A percentile compares a stretch with the other conserved stretches of the same genome.
Evolutionary conservation across 2,329 filamentous ascomycete species (phyloP).

Genomic region (Knufia petricola): DNA sequence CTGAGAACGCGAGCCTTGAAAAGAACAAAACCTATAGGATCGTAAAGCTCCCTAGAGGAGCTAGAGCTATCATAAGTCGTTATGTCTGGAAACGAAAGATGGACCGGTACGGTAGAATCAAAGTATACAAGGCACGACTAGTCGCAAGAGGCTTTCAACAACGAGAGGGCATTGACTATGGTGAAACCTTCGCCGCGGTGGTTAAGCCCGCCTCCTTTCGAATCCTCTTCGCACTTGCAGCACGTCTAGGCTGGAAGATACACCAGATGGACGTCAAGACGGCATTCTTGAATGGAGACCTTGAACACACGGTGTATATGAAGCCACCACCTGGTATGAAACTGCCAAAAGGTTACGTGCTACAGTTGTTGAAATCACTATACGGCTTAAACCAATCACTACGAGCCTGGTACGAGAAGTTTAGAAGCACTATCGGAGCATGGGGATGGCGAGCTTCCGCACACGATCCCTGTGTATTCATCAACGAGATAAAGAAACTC

Average conservation of each 20-base stretch:
- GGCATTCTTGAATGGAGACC: constrained; percentile 17
- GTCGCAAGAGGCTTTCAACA: constrained; percentile 22
- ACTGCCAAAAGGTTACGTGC: constrained; percentile 10
- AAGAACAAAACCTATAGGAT: constrained; percentile 5
- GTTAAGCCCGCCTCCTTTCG: constrained; percentile 11
- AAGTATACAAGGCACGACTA: constrained; percentile 19
- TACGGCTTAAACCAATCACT: constrained; percentile 20
- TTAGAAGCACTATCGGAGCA: constrained; percentile 1
- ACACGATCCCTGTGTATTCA: constrained; percentile 13
- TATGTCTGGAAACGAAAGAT: constrained; percentile 22
- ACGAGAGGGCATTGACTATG: constrained; percentile 20
- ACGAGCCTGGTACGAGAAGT: constrained; percentile 11
- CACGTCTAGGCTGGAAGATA: constrained; percentile 7
- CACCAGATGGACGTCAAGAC: constrained; percentile 19
- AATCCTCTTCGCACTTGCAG: constrained; percentile 12
- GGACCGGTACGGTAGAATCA: constrained; percentile 12
- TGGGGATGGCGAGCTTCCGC: constrained; percentile 7
- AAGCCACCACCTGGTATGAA: constrained; percentile 5
- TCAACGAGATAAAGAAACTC: constrained; percentile 7
- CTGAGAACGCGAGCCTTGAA: too few species aligned
- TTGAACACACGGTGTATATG: constrained; percentile 17
- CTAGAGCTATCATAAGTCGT: constrained; percentile 9
- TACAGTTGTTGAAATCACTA: constrained; percentile 13
- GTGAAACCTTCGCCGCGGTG: constrained; percentile 22
- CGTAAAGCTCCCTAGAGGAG: neutral